Evolutionary conservation across 208 protist genomes (phyloP), one percentile per base, ranked within the genome.

Genomic region (Crithidia expoeki): DNA sequence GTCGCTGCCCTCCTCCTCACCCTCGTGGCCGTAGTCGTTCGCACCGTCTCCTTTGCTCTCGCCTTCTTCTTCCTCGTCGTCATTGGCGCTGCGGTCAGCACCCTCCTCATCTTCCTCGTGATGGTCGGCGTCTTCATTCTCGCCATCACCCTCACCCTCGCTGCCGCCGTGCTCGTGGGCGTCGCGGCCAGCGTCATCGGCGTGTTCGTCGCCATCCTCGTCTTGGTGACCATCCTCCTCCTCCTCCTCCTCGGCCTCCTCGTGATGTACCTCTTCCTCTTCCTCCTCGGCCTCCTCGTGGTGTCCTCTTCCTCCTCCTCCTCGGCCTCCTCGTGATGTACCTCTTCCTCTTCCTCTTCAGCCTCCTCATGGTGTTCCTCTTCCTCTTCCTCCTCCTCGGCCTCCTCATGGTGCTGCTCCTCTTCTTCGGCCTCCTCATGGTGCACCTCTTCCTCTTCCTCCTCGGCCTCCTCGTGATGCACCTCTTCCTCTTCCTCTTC

Each of bases 251-350:
- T 68, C 53, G 27, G 73, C 64, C 12, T n/a, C 28, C 3, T 33
- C 34, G 44, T 21, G 16, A 50, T 4, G 30, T 2, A 27, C 55
- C 34, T 50, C 38, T 25, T 72, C 52, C n/a, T 66, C 60, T 12
- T 64, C 42, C 47, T 56, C 32, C 55, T 68, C 53, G 27, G 73
- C 64, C 12, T 51, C 59, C 17, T 74, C 60, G 14, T 64, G 58
- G 4, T 27, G 23, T 52, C 33, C 32, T 66, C 33, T 30, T 67
- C 53, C 47, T 71, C 60, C 27, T 71, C 51, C 46, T 73, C 68
- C 36, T 69, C 63, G 53, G 68, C 36, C 36, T 65, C 53, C 12
- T 51, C 52, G 9, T 25, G 60, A 17, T 67, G 65, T 58, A 28
- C 44, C 6, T 38, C 36, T 17, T 40, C 49, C 10, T 66, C 30